phyloP scores from a whole-genome alignment of 164 flowering plant species.

The Tetrastigma voinierianum region DNA sequence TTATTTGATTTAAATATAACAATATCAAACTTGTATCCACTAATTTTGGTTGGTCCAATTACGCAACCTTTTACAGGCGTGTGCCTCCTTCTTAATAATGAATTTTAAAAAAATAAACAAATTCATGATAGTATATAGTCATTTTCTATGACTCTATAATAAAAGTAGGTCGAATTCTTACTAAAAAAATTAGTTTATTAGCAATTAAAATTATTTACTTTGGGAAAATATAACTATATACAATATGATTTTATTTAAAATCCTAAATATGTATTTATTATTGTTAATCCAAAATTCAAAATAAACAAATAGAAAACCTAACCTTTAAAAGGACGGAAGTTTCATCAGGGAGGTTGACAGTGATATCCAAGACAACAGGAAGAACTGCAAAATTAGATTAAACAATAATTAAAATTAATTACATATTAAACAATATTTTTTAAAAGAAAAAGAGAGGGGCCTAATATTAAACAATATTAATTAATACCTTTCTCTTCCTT shows the following conservation, averaged over 20 bases:
- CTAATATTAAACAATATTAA: too few species aligned
- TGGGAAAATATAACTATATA: too few species aligned
- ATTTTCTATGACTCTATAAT: too few species aligned
- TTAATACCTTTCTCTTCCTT: slow-evolving; percentile 88
- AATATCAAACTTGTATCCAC: too few species aligned
- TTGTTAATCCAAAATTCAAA: background rate
- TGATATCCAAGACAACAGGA: slow-evolving; percentile 83
- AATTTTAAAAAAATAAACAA: background rate
- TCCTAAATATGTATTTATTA: background rate
- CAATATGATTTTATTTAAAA: too few species aligned
- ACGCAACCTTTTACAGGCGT: background rate
- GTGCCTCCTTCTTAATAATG: background rate
- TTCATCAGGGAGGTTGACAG: slow-evolving; percentile 83
- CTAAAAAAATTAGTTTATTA: too few species aligned
- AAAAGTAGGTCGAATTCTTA: too few species aligned
- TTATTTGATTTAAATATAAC: too few species aligned
- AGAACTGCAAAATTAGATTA: slow-evolving; percentile 49
- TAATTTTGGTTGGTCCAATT: background rate
- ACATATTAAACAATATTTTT: background rate
- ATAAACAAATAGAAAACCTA: too few species aligned
- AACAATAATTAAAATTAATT: background rate
- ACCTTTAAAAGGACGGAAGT: slow-evolving; percentile 79
- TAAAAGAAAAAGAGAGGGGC: background rate
- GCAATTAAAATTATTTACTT: too few species aligned
- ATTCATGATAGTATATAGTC: too few species aligned